A percentile compares a stretch with the other conserved stretches of the same genome.
phyloP scores from a whole-genome alignment of 257 asterid species.

The Nicotiana benthamiana region DNA sequence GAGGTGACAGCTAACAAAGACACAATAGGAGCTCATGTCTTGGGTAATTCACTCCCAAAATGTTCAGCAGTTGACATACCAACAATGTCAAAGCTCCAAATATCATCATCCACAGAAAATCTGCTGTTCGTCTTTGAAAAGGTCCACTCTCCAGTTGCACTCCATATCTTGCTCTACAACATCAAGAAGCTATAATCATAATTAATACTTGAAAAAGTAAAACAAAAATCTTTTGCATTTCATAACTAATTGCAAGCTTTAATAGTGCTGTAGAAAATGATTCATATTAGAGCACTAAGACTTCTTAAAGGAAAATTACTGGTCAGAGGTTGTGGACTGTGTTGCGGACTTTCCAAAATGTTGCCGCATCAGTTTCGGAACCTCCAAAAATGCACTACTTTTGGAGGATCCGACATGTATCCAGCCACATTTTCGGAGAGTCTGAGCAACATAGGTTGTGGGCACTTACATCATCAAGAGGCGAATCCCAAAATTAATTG shows the following conservation, averaged over 20 bases:
- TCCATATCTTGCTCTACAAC: slow-evolving; percentile 88
- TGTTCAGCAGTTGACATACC: slow-evolving; percentile 34
- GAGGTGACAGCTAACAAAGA: not conserved
- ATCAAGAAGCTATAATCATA: slow-evolving; percentile 13
- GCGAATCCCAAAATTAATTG: slow-evolving; percentile 95
- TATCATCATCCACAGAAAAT: slow-evolving; percentile 97
- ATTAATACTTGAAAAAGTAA: not conserved
- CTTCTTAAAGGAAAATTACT: not conserved
- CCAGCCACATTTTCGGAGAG: too few relatives aligned
- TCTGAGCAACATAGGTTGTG: not conserved
- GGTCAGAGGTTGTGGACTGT: slow-evolving; percentile 3
- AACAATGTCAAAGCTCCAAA: slow-evolving; percentile 74
- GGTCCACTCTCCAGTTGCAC: slow-evolving; percentile 91
- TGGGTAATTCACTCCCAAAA: not conserved
- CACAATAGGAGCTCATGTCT: slow-evolving; percentile 3
- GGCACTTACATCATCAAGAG: slow-evolving; percentile 87
- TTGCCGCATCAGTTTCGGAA: too few relatives aligned
- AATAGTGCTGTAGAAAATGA: not conserved
- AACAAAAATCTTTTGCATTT: slow-evolving; percentile 1
- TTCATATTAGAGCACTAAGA: not conserved
- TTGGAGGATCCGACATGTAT: too few relatives aligned
- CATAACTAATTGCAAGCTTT: slow-evolving; percentile 4
- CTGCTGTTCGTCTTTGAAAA: slow-evolving; percentile 86
- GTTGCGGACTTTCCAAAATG: too few relatives aligned
- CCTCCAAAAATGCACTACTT: too few relatives aligned